These are phyloP conservation scores for Hypsizygus ulmarius DNA, from an alignment of 1,284 basidiomycete species.

Conservation along the genomic window DNA sequence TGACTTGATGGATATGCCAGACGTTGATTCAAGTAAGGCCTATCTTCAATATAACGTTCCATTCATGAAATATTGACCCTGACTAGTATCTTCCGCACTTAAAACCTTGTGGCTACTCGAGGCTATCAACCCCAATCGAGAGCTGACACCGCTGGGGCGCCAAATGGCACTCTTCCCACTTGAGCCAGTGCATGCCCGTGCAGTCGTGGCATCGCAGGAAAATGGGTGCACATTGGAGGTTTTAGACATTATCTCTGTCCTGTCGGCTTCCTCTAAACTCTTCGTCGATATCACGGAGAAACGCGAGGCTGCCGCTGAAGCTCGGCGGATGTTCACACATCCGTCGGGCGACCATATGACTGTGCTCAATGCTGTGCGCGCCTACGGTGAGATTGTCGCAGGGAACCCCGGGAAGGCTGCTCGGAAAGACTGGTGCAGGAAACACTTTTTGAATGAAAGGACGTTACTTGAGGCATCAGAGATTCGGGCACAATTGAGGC, in stretches of 20 bases:
- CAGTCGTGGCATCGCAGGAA: conserved; percentile 71
- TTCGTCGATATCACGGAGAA: conserved; percentile 72
- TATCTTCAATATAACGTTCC: background rate
- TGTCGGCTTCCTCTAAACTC: conserved; percentile 73
- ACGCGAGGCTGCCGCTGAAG: conserved; percentile 68
- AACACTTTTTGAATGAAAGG: conserved; percentile 83
- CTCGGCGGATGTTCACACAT: conserved; percentile 78
- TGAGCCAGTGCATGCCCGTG: conserved; percentile 78
- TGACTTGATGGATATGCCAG: conserved; percentile 84
- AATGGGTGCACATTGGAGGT: conserved; percentile 72
- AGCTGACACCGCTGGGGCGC: conserved; percentile 68
- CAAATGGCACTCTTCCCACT: conserved; percentile 84
- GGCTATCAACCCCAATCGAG: conserved; percentile 64
- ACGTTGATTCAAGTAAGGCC: conserved; percentile 64
- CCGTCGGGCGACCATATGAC: conserved; percentile 90
- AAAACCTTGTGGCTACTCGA: conserved; percentile 74
- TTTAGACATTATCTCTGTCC: conserved; percentile 75
- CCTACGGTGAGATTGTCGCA: conserved; percentile 58
- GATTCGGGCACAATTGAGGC: conserved; percentile 79
- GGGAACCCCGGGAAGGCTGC: conserved; percentile 41
- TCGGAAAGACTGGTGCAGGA: conserved; percentile 76
- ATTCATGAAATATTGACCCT: background rate
- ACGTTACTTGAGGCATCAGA: conserved; percentile 82
- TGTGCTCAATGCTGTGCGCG: conserved; percentile 79
- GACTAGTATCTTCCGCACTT: conserved; percentile 65